These are phyloP conservation scores for Amanita polypyramis DNA, from an alignment of 768 basidiomycete genomes.

Conservation along the genomic window DNA sequence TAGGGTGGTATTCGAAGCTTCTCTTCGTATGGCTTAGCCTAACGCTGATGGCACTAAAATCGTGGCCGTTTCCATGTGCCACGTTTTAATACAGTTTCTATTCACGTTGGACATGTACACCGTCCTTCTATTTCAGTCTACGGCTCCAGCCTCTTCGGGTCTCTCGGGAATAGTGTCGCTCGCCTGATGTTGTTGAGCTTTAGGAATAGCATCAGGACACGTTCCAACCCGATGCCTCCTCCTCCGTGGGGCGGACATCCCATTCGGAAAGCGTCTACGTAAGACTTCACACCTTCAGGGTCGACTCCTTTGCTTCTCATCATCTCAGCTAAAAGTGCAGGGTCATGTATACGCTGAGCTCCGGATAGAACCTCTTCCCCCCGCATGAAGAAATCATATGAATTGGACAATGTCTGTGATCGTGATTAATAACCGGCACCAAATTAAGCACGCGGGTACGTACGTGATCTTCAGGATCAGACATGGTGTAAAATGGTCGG, in stretches of 20 bases:
- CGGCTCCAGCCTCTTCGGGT: constrained; percentile 90
- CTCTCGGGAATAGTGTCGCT: constrained; percentile 91
- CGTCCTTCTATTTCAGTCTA: constrained; percentile 22
- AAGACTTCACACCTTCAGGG: constrained; percentile 84
- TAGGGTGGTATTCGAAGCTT: constrained; percentile 12
- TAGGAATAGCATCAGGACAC: constrained; percentile 95
- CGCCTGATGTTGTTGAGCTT: constrained; percentile 93
- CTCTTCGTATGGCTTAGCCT: constrained; percentile 19
- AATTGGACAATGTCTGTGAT: constrained; percentile 79
- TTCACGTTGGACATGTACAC: constrained; percentile 10
- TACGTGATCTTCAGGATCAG: constrained; percentile 85
- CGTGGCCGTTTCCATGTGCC: neutral
- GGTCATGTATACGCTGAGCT: constrained; percentile 95
- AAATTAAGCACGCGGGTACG: constrained; percentile 16
- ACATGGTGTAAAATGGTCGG: constrained; percentile 99
- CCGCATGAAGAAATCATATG: constrained; percentile 99
- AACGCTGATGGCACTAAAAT: neutral
- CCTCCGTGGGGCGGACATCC: constrained; percentile 96
- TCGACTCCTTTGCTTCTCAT: constrained; percentile 86
- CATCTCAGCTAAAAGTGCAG: constrained; percentile 66
- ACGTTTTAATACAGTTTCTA: constrained; percentile 2
- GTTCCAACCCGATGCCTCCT: constrained; percentile 91
- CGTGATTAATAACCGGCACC: constrained; percentile 6
- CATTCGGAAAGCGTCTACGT: constrained; percentile 89
- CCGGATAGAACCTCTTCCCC: constrained; percentile 98